Base-by-base conservation (phyloP, 176 grass and related monocot species). In the Oryza glumipatula region DNA sequence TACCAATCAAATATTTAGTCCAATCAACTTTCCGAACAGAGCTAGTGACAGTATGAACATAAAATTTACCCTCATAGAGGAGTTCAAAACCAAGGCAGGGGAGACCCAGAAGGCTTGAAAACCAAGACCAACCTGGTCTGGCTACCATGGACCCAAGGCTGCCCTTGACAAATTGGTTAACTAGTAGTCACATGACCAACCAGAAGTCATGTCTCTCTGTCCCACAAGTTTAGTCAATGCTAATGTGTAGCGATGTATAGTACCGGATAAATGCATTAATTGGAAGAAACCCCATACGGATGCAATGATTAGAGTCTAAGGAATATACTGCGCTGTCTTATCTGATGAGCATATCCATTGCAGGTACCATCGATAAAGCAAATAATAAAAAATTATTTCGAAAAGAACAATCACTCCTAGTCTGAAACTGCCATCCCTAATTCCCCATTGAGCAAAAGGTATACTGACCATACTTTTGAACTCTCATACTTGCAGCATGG, bases 401-500 rank as follows among this genome's bases (percentile, higher is more conserved):
- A 7, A 63, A 63, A 58, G 2, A 9, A 58, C 54, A 58, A n/a
- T 58, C 16, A 63, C 58, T 23, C 58, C n/a, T n/a, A n/a, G 9
- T 63, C n/a, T 63, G n/a, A 23, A 63, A 23, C 9, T 63, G 2
- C 2, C 21, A 23, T 63, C 58, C 3, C 19, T 23, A 23, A 11
- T 17, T 63, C n/a, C 3, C 19, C 11, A 23, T 23, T 17, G 67
- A 45, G 79, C 70, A 79, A 30, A 74, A 71, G 76, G 13, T 72
- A 39, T 70, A 83, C 93, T 81, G 41, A 98, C 96, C 96, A 76
- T 94, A 98, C 63, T 92, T 95, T 86, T 90, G 85, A 66, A 92
- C 88, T 89, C 96, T 95, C 89, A 85, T 83, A 89, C 91, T 98
- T 70, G 89, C 93, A 81, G 96, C 96, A 94, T 95, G 91, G 64